Conservation (phyloP, 2,329 filamentous ascomycete species). For the Fusarium sp. region DNA sequence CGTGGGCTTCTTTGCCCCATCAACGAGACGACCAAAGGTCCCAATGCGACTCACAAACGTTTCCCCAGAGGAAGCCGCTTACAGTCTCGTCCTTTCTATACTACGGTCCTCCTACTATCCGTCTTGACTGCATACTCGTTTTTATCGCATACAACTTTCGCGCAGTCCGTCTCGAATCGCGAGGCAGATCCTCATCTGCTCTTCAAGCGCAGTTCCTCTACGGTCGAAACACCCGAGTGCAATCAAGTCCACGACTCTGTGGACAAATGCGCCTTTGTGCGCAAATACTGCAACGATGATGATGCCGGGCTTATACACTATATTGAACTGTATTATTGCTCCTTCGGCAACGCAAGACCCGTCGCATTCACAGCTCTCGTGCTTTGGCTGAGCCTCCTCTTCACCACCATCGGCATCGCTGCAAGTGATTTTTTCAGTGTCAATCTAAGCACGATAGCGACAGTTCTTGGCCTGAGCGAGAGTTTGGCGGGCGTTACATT, state of each 20-base stretch:
- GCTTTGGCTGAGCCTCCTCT: constrained; percentile 86
- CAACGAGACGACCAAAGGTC: constrained; percentile 5
- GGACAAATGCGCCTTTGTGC: constrained; percentile 90
- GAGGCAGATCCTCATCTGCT: constrained; percentile 23
- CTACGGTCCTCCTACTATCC: constrained; percentile 57
- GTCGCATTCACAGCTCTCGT: constrained; percentile 83
- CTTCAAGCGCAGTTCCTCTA: constrained; percentile 40
- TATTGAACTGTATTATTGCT: constrained; percentile 90
- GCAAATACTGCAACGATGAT: constrained; percentile 83
- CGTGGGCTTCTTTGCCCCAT: constrained; percentile 8
- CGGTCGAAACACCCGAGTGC: constrained; percentile 64
- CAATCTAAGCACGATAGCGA: constrained; percentile 92
- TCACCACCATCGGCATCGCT: constrained; percentile 96
- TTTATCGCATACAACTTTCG: constrained; percentile 43
- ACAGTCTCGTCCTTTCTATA: constrained; percentile 60
- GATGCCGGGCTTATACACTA: constrained; percentile 92
- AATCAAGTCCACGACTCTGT: constrained; percentile 77
- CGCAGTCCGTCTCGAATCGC: constrained; percentile 12
- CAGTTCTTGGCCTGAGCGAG: constrained; percentile 90
- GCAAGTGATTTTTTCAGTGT: constrained; percentile 99
- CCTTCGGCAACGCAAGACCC: constrained; percentile 71
- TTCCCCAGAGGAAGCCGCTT: constrained; percentile 48
- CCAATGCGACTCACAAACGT: constrained; percentile 7
- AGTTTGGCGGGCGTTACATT: constrained; percentile 97
- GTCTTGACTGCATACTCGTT: constrained; percentile 58